Conservation (phyloP, 2,329 filamentous ascomycete genomes). For the Pyricularia sp. region DNA sequence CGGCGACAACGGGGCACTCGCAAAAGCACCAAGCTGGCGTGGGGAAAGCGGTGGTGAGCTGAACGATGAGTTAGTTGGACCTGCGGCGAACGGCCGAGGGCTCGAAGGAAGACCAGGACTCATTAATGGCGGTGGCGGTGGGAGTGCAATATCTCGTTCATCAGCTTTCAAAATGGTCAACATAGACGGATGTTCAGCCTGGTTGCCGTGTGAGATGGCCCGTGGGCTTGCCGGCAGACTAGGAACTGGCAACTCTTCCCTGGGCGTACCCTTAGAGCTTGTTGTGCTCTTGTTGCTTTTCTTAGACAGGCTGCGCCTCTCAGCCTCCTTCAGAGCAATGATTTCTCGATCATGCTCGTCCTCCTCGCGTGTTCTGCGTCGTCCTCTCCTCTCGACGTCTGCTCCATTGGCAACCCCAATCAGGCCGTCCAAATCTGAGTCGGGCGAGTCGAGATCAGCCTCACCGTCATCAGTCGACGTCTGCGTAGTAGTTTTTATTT, state of each 20-base stretch:
- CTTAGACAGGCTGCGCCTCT: conserved; percentile 63
- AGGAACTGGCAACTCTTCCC: conserved; percentile 18
- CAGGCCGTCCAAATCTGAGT: conserved; percentile 77
- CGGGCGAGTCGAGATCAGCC: conserved; percentile 60
- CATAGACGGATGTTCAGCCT: conserved; percentile 36
- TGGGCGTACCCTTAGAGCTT: conserved; percentile 37
- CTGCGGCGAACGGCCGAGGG: conserved; percentile 45
- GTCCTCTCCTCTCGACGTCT: conserved; percentile 53
- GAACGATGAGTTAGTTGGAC: conserved; percentile 25
- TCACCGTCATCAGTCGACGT: conserved; percentile 40
- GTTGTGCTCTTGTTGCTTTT: conserved; percentile 50
- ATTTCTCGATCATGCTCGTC: conserved; percentile 73
- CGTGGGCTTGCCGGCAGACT: conserved; percentile 30
- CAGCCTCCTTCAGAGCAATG: conserved; percentile 55
- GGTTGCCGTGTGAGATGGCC: conserved; percentile 19
- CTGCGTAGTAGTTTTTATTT: conserved; percentile 43
- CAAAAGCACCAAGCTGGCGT: conserved; percentile 26
- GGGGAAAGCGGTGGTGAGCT: conserved; percentile 64
- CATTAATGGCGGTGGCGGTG: conserved; percentile 30
- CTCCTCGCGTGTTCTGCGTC: conserved; percentile 77
- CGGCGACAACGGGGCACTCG: conserved; percentile 45
- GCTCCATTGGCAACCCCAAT: conserved; percentile 59
- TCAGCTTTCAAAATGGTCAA: conserved; percentile 38
- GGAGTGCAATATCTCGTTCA: conserved; percentile 10
- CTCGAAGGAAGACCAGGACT: conserved; percentile 53